A percentile compares a stretch with the other conserved stretches of the same genome.
Evolutionary conservation across 2,329 filamentous ascomycete genomes (phyloP).

Genomic region (Arthrobotrys conoides): DNA sequence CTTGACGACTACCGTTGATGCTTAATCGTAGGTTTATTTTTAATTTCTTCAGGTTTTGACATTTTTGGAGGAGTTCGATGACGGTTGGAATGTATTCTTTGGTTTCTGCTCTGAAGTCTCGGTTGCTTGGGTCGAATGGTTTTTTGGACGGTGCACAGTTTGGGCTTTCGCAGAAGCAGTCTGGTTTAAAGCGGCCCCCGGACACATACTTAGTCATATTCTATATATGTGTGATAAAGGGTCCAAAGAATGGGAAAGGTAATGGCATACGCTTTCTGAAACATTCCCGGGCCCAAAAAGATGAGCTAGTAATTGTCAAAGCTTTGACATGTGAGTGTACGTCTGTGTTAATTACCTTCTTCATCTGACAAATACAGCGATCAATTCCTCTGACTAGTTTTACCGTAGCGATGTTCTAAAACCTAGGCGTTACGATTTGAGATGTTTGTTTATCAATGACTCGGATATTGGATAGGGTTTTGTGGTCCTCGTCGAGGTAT

Average conservation of each 20-base stretch:
- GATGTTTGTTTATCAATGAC: neutral
- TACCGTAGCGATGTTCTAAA: neutral
- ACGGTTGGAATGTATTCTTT: neutral
- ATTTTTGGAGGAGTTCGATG: neutral
- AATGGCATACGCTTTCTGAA: neutral
- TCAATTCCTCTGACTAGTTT: neutral
- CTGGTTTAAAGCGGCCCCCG: too few species aligned
- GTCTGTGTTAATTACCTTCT: neutral
- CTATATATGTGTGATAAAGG: too few species aligned
- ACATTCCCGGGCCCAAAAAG: neutral
- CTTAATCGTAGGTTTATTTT: neutral
- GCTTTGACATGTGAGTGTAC: neutral
- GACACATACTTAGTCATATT: too few species aligned
- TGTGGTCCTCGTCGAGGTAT: neutral
- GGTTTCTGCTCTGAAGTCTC: neutral
- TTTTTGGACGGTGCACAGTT: too few species aligned
- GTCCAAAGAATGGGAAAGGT: neutral
- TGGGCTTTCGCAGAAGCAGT: too few species aligned
- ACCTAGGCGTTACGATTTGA: neutral
- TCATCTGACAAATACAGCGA: neutral
- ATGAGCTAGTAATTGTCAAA: neutral
- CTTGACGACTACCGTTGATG: neutral
- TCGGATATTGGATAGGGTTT: neutral
- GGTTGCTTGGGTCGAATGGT: neutral
- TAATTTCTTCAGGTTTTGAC: conserved; percentile 2